phyloP scores from a whole-genome alignment of 2,329 filamentous ascomycete species.

The Cladosporium sp. region DNA sequence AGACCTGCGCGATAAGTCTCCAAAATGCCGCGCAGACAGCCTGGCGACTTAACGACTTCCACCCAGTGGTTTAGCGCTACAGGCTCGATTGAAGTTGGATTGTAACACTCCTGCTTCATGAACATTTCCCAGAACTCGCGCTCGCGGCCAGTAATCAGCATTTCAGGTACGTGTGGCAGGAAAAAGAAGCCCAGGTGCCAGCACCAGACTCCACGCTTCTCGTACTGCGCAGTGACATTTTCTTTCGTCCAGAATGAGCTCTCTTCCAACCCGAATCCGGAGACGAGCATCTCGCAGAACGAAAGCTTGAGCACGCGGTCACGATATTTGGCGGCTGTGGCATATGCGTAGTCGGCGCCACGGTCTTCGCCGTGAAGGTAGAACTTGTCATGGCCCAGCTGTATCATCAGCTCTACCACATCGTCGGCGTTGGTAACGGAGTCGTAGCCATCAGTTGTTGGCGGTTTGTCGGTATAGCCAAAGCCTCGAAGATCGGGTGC shows the following conservation, averaged over 20 bases:
- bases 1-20: constrained; percentile 39
- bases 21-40: constrained; percentile 37
- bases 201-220: constrained; percentile 39
- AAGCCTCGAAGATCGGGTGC: constrained; percentile 42
- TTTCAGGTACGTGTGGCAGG: constrained; percentile 42
- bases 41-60: constrained; percentile 35
- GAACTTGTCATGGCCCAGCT: constrained; percentile 37
- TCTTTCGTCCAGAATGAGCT: constrained; percentile 35
- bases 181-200: constrained; percentile 40
- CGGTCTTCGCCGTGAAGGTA: constrained; percentile 40
- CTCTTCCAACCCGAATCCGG: constrained; percentile 36
- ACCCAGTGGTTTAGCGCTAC: constrained; percentile 37
- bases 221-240: constrained; percentile 36
- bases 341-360: constrained; percentile 40
- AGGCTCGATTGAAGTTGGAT: constrained; percentile 39
- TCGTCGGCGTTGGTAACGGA: constrained; percentile 39
- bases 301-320: constrained; percentile 35
- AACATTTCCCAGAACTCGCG: constrained; percentile 44
- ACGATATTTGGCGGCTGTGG: constrained; percentile 35
- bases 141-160: constrained; percentile 42
- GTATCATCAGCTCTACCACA: constrained; percentile 38
- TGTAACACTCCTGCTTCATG: constrained; percentile 44
- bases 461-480: constrained; percentile 43
- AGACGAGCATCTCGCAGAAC: constrained; percentile 39
- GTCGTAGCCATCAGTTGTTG: constrained; percentile 41